Evolutionary conservation across 2,329 filamentous ascomycete genomes (phyloP), one percentile per base, ranked within the genome.

Genomic region (Mycogone perniciosa): DNA sequence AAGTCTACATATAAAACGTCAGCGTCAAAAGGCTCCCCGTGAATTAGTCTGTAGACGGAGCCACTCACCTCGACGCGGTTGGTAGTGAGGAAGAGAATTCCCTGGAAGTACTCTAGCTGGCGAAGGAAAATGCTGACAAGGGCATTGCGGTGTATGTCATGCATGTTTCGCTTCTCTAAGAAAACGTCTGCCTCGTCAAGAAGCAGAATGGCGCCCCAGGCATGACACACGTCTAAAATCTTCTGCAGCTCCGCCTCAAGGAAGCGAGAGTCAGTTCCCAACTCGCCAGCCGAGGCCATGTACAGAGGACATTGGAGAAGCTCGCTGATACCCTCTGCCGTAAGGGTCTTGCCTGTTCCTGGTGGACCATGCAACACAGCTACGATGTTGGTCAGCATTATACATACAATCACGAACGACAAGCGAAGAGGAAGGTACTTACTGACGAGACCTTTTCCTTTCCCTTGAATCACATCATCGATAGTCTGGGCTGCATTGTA

Each of bases 41-140:
- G 5, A 11, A 11, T n/a, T 13, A 29, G 27, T 20, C n/a, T 5
- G 20, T 26, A 7, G n/a, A 31, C 5, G 30, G 10, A 35, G 26
- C 31, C 30, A 65, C 67, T 46, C 62, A 76, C 76, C 71, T 86
- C 81, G 1, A 95, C 88, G 1, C 89, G 82, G 64, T 95, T 95
- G 2, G 90, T 95, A 0, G 90, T 96, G 29, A 96, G 69, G 72
- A 96, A 95, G 4, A 95, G 67, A 48, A 95, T 95, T 3, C 90
- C 90, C 63, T 95, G 88, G 70, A 95, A 95, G 66, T 95, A 96
- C 67, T 96, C 91, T 0, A 96, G 75, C 51, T 92, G 76, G 0
- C 89, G 83, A 2, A 96, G 73, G 74, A 96, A 96, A 60, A 95
- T 89, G 64, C 84, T 88, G 47, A 95, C 90, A 1, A 93, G 80